Conservation (phyloP, 2,329 filamentous ascomycete genomes). For the Penicillium sclerotigenum region DNA sequence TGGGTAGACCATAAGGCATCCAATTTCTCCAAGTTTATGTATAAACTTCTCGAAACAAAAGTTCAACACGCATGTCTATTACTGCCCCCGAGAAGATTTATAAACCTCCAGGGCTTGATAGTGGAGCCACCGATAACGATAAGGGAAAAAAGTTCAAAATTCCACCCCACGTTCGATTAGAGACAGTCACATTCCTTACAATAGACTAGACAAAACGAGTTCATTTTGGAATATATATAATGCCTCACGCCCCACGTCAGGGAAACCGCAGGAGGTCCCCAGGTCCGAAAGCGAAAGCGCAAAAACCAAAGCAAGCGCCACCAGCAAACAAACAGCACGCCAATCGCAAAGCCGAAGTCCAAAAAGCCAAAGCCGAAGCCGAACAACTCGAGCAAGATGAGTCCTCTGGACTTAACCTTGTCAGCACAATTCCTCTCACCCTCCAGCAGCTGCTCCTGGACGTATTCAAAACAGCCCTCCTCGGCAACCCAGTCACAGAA, state of each 20-base stretch:
- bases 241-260: constrained; percentile 7
- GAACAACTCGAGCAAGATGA: background rate
- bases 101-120: constrained; percentile 2
- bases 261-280: constrained; percentile 11
- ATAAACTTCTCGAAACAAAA: background rate
- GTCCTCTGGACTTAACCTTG: constrained; percentile 21
- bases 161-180: constrained; percentile 1
- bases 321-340: constrained; percentile 11
- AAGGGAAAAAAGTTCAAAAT: constrained; percentile 9
- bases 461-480: constrained; percentile 67
- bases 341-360: constrained; percentile 6
- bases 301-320: constrained; percentile 7
- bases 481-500: constrained; percentile 26
- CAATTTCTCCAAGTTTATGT: no score
- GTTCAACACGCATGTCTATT: no score
- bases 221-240: background rate
- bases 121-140: constrained; percentile 9
- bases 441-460: constrained; percentile 70
- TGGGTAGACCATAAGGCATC: accelerated
- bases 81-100: background rate
- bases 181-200: background rate
- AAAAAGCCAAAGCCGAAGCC: constrained; percentile 8
- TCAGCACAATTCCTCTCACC: constrained; percentile 45
- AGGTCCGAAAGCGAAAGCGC: constrained; percentile 1
- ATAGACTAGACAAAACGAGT: background rate